Percentiles rank a stretch among this genome's conserved stretches.
Conservation (phyloP, 768 basidiomycete species). For the Tricholoma saponaceum region DNA sequence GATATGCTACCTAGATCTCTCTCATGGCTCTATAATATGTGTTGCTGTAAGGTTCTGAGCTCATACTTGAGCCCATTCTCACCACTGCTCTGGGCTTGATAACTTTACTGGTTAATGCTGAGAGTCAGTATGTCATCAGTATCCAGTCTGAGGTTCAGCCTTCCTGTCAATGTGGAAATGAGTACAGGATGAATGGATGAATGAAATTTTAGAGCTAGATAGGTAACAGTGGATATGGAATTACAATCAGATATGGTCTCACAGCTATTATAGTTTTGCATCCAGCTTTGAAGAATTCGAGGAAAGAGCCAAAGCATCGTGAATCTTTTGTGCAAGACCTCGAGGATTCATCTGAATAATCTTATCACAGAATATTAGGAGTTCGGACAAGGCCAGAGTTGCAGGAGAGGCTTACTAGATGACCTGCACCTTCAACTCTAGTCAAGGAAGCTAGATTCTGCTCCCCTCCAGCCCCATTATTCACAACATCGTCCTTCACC, state of each 20-base stretch:
- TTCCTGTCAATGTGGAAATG: too few species aligned
- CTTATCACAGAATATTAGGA: conserved; percentile 8
- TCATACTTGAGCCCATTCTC: too few species aligned
- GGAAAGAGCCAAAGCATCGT: conserved; percentile 27
- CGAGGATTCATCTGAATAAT: conserved; percentile 27
- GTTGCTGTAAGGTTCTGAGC: too few species aligned
- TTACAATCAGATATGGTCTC: neutral
- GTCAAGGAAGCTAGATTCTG: conserved; percentile 33
- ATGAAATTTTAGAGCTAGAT: too few species aligned
- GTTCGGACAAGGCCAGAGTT: neutral
- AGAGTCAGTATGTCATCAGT: too few species aligned
- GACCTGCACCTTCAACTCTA: conserved; percentile 35
- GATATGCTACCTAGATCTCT: too few species aligned
- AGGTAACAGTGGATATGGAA: too few species aligned
- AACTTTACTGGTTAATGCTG: too few species aligned
- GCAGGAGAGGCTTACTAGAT: conserved; percentile 29
- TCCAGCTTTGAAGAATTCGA: neutral
- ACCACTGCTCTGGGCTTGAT: too few species aligned
- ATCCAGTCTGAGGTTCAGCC: too few species aligned
- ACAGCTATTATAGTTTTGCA: conserved; percentile 8
- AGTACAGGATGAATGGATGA: too few species aligned
- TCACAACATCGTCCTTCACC: conserved; percentile 33
- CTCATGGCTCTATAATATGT: too few species aligned
- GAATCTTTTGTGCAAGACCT: conserved; percentile 30
- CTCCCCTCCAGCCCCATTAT: conserved; percentile 29